These are phyloP conservation scores for Aspergillus biplanus DNA, from an alignment of 495 filamentous ascomycete species.

Conservation along the genomic window DNA sequence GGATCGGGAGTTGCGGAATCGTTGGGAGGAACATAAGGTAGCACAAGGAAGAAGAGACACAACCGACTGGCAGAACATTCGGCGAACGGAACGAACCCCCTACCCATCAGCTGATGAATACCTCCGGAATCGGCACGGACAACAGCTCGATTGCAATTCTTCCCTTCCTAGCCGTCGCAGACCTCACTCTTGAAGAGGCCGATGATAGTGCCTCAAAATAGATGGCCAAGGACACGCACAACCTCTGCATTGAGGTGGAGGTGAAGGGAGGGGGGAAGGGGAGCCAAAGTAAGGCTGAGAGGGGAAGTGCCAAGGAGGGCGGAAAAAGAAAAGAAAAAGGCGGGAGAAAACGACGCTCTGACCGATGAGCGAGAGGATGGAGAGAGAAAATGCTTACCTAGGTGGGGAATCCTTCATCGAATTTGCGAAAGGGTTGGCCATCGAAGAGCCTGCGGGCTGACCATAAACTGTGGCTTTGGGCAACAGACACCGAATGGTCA, in stretches of 20 bases:
- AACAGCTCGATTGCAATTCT: neutral
- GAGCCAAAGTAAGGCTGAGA: neutral
- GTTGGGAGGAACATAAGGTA: slow-evolving; percentile 6
- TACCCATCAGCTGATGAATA: neutral
- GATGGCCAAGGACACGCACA: neutral
- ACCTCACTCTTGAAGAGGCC: neutral
- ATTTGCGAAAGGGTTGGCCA: too few relatives aligned
- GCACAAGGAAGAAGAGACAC: slow-evolving; percentile 13
- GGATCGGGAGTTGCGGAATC: neutral
- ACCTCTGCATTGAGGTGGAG: neutral
- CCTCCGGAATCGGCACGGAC: neutral
- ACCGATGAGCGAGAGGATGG: slow-evolving; percentile 2
- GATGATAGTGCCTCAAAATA: neutral
- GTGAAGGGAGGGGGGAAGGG: too few relatives aligned
- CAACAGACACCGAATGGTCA: too few relatives aligned
- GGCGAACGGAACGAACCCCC: neutral
- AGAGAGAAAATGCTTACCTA: neutral
- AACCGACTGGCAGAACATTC: neutral
- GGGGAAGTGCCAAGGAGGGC: neutral
- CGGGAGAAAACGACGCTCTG: neutral
- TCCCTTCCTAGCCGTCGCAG: neutral
- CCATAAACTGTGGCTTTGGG: too few relatives aligned
- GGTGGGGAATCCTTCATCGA: too few relatives aligned
- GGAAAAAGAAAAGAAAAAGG: slow-evolving; percentile 8
- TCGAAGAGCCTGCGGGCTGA: too few relatives aligned